phyloP scores from a whole-genome alignment of 2,329 filamentous ascomycete species.

The Helminthosporium solani region DNA sequence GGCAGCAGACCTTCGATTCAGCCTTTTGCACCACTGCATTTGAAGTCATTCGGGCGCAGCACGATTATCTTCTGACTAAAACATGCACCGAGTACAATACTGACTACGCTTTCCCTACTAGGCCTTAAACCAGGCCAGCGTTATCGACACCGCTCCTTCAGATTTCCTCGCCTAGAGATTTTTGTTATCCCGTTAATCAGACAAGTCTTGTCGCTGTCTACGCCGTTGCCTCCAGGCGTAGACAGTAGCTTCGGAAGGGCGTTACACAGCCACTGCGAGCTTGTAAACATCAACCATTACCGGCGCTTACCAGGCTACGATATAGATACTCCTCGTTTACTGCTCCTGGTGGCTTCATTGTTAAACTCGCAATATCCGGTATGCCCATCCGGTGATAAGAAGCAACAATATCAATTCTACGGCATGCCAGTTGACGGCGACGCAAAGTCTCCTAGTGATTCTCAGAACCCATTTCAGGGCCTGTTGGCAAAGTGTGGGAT shows the following conservation, averaged over 20 bases:
- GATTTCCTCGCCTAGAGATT: slow-evolving; percentile 21
- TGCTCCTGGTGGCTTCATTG: neutral
- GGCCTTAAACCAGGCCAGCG: slow-evolving; percentile 24
- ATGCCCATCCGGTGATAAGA: slow-evolving; percentile 28
- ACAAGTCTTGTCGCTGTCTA: slow-evolving; percentile 9
- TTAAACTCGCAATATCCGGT: slow-evolving; percentile 10
- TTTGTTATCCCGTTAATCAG: slow-evolving; percentile 1
- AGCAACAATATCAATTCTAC: slow-evolving; percentile 15
- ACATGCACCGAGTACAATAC: slow-evolving; percentile 11
- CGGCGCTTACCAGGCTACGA: slow-evolving; percentile 3
- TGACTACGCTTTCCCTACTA: slow-evolving; percentile 18
- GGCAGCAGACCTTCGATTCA: slow-evolving; percentile 27
- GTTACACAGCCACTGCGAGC: slow-evolving; percentile 5
- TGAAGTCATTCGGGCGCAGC: slow-evolving; percentile 26
- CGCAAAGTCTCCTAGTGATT: slow-evolving; percentile 27
- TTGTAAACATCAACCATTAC: neutral
- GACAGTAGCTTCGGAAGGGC: neutral
- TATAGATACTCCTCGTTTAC: neutral
- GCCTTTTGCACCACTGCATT: slow-evolving; percentile 19
- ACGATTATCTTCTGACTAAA: slow-evolving; percentile 5
- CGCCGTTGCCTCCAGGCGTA: neutral
- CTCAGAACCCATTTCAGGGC: slow-evolving; percentile 22
- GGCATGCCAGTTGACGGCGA: slow-evolving; percentile 36
- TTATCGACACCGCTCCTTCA: slow-evolving; percentile 18
- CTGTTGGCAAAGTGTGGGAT: slow-evolving; percentile 33